Evolutionary conservation across 768 basidiomycete genomes (phyloP).

Genomic region (Termitomyces eurrhizus): DNA sequence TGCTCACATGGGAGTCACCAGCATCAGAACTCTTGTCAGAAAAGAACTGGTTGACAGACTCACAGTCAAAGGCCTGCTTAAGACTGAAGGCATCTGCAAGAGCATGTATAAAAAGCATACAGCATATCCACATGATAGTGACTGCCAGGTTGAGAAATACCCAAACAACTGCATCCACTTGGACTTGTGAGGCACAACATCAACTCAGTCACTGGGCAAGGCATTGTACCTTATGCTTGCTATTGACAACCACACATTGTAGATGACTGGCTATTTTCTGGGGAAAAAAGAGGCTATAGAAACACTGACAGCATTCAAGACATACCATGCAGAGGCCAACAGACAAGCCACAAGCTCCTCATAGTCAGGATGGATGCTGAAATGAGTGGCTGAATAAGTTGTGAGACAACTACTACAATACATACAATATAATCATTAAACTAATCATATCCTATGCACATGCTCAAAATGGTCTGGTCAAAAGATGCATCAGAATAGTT

Average conservation of each 20-base stretch:
- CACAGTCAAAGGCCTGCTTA: no score
- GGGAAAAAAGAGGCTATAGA: background rate
- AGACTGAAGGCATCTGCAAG: no score
- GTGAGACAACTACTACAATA: background rate
- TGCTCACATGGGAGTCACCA: no score
- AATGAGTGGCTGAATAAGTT: background rate
- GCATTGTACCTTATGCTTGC: background rate
- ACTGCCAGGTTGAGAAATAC: background rate
- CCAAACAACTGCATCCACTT: background rate
- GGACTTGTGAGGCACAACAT: background rate
- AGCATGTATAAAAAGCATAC: no score
- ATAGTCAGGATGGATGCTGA: background rate
- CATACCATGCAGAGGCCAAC: no score
- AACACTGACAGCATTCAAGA: background rate
- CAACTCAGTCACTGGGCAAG: background rate
- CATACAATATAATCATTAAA: conserved; percentile 3
- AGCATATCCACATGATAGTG: no score
- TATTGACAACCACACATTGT: background rate
- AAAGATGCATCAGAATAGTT: background rate
- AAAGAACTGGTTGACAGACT: no score
- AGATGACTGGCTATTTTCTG: background rate
- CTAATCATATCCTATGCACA: background rate
- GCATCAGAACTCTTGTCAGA: no score
- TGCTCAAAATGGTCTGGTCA: background rate
- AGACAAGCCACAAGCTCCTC: background rate